phyloP scores from a whole-genome alignment of 2,329 filamentous ascomycete species.

The Paracorniculantispora psalliotae region DNA sequence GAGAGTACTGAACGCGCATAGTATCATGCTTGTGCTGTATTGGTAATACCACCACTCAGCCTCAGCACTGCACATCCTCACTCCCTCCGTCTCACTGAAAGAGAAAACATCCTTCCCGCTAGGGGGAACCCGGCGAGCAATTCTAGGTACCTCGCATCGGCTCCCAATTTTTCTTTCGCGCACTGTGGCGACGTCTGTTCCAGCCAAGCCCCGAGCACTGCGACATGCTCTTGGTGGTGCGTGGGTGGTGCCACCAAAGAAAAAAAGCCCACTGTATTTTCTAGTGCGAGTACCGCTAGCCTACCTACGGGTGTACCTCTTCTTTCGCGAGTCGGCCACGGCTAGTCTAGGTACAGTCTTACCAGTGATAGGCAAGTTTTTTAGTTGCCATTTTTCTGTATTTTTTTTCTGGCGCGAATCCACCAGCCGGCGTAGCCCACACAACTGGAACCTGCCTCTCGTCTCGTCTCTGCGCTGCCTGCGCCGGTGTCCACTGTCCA shows the following conservation, averaged over 20 bases:
- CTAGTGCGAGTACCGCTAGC: not conserved
- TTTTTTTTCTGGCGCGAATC: not conserved
- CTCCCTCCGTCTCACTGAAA: not conserved
- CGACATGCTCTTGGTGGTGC: too few relatives aligned
- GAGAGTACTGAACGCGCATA: too few relatives aligned
- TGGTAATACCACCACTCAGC: not conserved
- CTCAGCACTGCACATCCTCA: not conserved
- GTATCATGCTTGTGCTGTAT: not conserved
- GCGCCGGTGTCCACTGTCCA: not conserved
- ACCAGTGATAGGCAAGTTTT: not conserved
- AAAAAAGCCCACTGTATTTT: too few relatives aligned
- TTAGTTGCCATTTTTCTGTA: not conserved
- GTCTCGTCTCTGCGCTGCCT: not conserved
- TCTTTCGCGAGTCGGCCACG: not conserved
- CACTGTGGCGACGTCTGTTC: constrained; percentile 1
- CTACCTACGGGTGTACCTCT: not conserved
- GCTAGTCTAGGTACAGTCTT: not conserved
- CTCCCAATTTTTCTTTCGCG: too few relatives aligned
- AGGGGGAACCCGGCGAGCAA: too few relatives aligned
- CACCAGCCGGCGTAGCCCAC: not conserved
- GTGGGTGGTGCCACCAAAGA: too few relatives aligned
- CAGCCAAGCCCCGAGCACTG: not conserved
- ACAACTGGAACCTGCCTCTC: constrained; percentile 1
- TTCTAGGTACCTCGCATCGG: too few relatives aligned
- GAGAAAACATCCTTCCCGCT: too few relatives aligned